A percentile compares a stretch with the other conserved stretches of the same genome.
phyloP scores from a whole-genome alignment of 192 early-diverging fungal species.

The Coemansia sp. region DNA sequence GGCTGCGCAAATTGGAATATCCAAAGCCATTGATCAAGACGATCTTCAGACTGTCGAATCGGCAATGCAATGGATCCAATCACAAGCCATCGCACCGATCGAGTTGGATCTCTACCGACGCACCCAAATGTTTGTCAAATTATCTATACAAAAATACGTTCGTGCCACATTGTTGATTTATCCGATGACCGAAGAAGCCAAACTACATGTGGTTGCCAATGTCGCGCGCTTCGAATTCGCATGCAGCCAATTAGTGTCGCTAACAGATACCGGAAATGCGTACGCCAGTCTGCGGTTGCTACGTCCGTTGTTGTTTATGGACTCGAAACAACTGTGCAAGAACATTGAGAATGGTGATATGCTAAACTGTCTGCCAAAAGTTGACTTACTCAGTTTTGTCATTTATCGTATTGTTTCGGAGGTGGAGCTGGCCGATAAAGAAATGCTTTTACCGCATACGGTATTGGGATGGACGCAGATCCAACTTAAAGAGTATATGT shows the following conservation, averaged over 20 bases:
- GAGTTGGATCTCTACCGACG: not conserved
- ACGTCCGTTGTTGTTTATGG: slow-evolving; percentile 39
- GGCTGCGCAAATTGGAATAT: not conserved
- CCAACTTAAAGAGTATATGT: not conserved
- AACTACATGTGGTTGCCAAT: slow-evolving; percentile 23
- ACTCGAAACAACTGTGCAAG: slow-evolving; percentile 5
- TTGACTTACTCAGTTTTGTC: slow-evolving; percentile 21
- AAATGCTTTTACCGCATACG: slow-evolving; percentile 9
- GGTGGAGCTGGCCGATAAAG: not conserved
- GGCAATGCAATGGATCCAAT: slow-evolving; percentile 34
- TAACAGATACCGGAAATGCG: slow-evolving; percentile 14
- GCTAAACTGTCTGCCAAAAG: not conserved
- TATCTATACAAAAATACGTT: slow-evolving; percentile 11
- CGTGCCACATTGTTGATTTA: slow-evolving; percentile 13
- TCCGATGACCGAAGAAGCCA: slow-evolving; percentile 33
- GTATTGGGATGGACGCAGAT: slow-evolving; percentile 13
- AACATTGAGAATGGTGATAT: not conserved
- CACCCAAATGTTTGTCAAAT: not conserved
- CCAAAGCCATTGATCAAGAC: not conserved
- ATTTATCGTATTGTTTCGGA: slow-evolving; percentile 30
- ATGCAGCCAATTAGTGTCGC: slow-evolving; percentile 26
- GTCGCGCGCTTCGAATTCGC: slow-evolving; percentile 45
- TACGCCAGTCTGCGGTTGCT: slow-evolving; percentile 23
- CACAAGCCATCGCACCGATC: not conserved
- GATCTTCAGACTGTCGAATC: not conserved